Base-by-base conservation (phyloP, 2,329 filamentous ascomycete species). In the Meredithiella fracta region DNA sequence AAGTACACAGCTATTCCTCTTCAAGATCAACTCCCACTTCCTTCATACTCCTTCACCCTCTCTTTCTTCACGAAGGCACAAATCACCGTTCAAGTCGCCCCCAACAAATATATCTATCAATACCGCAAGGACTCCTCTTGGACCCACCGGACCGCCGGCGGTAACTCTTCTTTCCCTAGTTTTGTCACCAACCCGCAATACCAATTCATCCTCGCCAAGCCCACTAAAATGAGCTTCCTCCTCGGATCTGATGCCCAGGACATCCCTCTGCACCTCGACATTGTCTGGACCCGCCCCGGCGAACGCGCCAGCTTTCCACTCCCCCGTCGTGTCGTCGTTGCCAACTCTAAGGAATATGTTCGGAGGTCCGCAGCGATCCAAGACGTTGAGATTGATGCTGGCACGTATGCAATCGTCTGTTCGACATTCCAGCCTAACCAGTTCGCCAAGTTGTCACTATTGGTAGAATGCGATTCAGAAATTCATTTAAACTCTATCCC, bases 101-200 rank as follows among this genome's bases (percentile, higher is more conserved):
- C 69, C 15, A 75, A 84, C 47, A 62, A 73, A 54, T 83, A 86
- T 63, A 65, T 71, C 0, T 71, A 81, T 62, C 73, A 77, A 58
- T 74, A 69, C n/a, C 78, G 80, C 57, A 66, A 83, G 23, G 66
- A 72, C 1, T 80, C 83, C 1, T 72, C 75, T 1, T 98, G 92
- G 92, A 89, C 79, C 2, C 72, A 78, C 54, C 78, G 83, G 51
- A 90, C 84, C 1, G 86, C 89, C 3, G 92, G 92, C 22, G 92
- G 92, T 29, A 94, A 89, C 64, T 80, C 87, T 1, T 80, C 83
- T 59, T 85, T 83, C 26, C 68, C 84, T 1, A 80, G 77, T 7
- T 97, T 92, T 69, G 78, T 83, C n/a, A 74, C 77, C 57, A 98
- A 97, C 62, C 92, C 92, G 0, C 90, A 96, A 66, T 97, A 86